Evolutionary conservation across 2,329 filamentous ascomycete species (phyloP), one percentile per base, ranked within the genome.

Genomic region (Kalmusia sp.): DNA sequence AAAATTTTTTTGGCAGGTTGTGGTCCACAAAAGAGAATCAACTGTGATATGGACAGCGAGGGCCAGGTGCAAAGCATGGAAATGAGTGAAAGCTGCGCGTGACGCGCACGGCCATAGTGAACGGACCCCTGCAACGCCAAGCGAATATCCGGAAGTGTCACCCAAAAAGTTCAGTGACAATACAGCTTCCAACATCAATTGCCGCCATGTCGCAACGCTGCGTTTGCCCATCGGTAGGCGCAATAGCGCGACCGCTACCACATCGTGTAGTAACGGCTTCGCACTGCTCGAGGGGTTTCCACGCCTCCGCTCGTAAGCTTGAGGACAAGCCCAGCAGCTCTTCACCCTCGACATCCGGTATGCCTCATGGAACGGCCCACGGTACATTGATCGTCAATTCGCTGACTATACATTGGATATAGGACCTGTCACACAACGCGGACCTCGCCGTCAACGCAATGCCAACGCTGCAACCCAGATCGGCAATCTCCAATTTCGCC

Each of bases 171-270:
- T 64, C 54, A 57, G 31, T 51, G 52, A 58, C 58, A 27, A 58
- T 41, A 49, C 34, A 17, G 30, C 17, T 19, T 43, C 52, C 31
- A 19, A 39, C 57, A 62, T 62, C 57, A 50, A 58, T 59, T 52
- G 54, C 59, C 59, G 58, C 57, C 64, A 74, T 74, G 71, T 68
- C 68, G 51, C 69, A 69, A 54, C 69, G 64, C 60, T 64, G 67
- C 46, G 55, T 71, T 51, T 68, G 65, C 67, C 65, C 70, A n/a
- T 67, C 71, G 50, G 58, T 70, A 63, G 69, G 69, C 52, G 58
- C 59, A 15, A 52, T 72, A 43, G 47, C 65, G 52, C 65, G 65
- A 34, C 62, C 61, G 8, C 28, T 72, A 2, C 30, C 40, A 22
- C 57, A 49, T 19, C 65, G 71, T 22, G 60, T 61, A 35, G 25